Evolutionary conservation across 768 basidiomycete species (phyloP), one percentile per base, ranked within the genome.

Genomic region (Pulveroboletus ravenelii): DNA sequence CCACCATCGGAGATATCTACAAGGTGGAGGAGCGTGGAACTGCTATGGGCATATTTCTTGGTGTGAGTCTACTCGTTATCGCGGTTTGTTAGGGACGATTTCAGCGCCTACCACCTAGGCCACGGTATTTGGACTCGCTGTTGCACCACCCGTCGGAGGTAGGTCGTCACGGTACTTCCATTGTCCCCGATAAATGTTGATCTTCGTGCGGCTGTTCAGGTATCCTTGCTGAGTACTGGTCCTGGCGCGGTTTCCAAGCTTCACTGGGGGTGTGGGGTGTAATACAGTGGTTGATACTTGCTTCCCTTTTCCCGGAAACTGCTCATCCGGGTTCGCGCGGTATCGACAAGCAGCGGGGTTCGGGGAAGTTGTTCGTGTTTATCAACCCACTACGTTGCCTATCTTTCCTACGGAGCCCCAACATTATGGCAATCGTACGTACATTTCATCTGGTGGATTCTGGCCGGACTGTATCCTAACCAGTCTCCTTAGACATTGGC

Each of bases 1-100:
- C 77, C 1, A 77, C 80, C 5, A 80, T 86, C 29, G 81, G 80
- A 0, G 85, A 87, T 57, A 82, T 87, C 3, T 86, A 84, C 63
- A 74, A 66, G 44, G 59, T 84, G 3, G 85, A 87, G 48, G 79
- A 85, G 54, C 70, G 83, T 25, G 75, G 82, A 9, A 70, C 74
- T 3, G 81, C 79, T 0, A 78, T 84, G 71, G 83, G 82, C 0
- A 65, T 80, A 1, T 83, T 80, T 61, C 74, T 80, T 46, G 77
- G 71, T 1, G 81, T 82, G 43, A 43, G 70, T 63, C 8, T 14
- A 2, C 23, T 5, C 10, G 6, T 7, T 10, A 18, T 52, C 7
- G 25, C 43, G 2, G 3, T 9, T 4, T 27, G 0, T 47, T 27
- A 10, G 10, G 25, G 18, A 17, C 36, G 27, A 23, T 53, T 10